A percentile compares a stretch with the other conserved stretches of the same genome.
phyloP scores from a whole-genome alignment of 805 yeast genomes.

The Scheffersomyces amazonensis region DNA sequence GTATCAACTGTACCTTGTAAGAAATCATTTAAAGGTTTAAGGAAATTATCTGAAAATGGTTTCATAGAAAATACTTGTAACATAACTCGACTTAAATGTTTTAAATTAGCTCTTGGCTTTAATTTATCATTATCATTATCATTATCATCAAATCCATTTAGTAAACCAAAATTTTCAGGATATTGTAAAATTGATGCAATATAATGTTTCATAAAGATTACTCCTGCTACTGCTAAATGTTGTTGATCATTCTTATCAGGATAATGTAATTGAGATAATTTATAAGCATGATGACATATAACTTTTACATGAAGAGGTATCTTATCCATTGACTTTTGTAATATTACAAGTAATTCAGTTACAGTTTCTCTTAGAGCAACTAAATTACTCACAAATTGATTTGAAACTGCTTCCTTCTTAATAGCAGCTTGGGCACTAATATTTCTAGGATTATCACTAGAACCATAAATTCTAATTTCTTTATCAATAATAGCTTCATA shows the following conservation, averaged over 20 bases:
- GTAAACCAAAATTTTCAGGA: slow-evolving; percentile 60
- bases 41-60: slow-evolving; percentile 66
- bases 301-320: slow-evolving; percentile 36
- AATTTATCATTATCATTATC: slow-evolving; percentile 10
- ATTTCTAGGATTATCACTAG: slow-evolving; percentile 33
- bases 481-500: slow-evolving; percentile 38
- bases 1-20: slow-evolving; percentile 50
- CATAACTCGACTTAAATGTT: slow-evolving; percentile 55
- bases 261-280: slow-evolving; percentile 42
- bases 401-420: slow-evolving; percentile 71
- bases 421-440: slow-evolving; percentile 68
- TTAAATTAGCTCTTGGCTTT: slow-evolving; percentile 47
- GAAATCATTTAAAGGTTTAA: slow-evolving; percentile 79
- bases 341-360: slow-evolving; percentile 53
- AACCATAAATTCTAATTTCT: slow-evolving; percentile 32
- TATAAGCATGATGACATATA: slow-evolving; percentile 31
- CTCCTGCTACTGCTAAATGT: slow-evolving; percentile 67
- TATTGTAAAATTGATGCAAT: slow-evolving; percentile 41
- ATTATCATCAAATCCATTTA: too few species aligned
- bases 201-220: slow-evolving; percentile 54
- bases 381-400: slow-evolving; percentile 67
- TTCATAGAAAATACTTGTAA: slow-evolving; percentile 66
- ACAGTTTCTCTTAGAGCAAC: slow-evolving; percentile 71
- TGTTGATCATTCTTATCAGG: slow-evolving; percentile 60
- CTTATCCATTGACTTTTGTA: slow-evolving; percentile 41